Evolutionary conservation across 371 early-diverging fungal species (phyloP), one percentile per base, ranked within the genome.

Genomic region (Rhizomucor pusillus): DNA sequence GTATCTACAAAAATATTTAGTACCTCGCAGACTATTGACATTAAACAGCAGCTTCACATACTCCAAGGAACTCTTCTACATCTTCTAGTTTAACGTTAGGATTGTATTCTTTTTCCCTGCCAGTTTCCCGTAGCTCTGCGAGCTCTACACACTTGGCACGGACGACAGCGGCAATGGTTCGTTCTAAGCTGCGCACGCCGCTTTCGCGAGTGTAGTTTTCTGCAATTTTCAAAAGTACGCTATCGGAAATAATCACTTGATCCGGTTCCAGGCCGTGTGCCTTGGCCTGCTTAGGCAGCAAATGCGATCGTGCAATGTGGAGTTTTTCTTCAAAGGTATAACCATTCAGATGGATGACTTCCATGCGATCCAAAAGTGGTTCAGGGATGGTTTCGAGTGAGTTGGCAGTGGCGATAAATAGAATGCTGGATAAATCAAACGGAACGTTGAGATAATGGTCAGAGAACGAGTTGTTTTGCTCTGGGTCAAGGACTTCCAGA

Each of bases 321-420:
- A 71, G 50, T 61, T 94, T 94, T 52, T 94, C 93, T 14, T 87
- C 87, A 60, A 87, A 80, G 2, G 91, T 91, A 69, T 94, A 94
- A 3, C 92, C 91, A 20, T 90, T 81, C n/a, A 94, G 63, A 16
- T 81, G 79, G 50, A 94, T 88, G 6, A 91, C 69, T 63, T 91
- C 92, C 92, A 92, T 92, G 52, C 94, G 85, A 69, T 94, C 94
- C 43, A 91, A 51, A 1, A 94, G 58, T 1, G 94, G 91, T 1
- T 77, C 80, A 0, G 92, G 89, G 18, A 93, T 90, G 0, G 87
- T 87, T 14, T 90, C 90, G 0, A 82, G 47, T 10, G 81, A 79
- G 63, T 94, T 94, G 37, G 92, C 92, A 0, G 94, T 94, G n/a
- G 90, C 90, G 50, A 94, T 88, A 54, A 92, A 93, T 10, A 93